Base-by-base conservation (phyloP, 2,329 filamentous ascomycete genomes). In the Paradendryphiella salina region DNA sequence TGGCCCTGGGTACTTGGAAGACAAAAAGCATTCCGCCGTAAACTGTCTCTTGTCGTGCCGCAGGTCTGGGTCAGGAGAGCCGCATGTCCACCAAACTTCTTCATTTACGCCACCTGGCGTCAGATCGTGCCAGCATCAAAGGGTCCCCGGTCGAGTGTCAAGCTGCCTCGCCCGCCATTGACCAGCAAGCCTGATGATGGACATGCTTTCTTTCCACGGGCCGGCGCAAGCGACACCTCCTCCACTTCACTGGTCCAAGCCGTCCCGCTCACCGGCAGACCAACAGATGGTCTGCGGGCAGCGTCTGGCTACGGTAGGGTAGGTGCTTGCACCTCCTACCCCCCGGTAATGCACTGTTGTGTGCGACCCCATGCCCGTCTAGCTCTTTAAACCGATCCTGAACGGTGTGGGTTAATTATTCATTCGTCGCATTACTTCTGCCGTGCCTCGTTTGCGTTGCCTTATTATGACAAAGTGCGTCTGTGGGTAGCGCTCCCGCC, bases 381-480 rank as follows among this genome's bases (percentile, higher is more conserved):
- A 63, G 57, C 57, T 64, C 60, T 61, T 56, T 51, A 57, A 61
- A 60, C 60, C 56, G 50, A 56, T 62, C 59, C 65, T 69, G 68
- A 72, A 71, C 69, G 64, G 69, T 70, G 65, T 70, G 60, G 57
- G 37, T 67, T 63, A 60, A 59, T 68, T 67, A 67, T 70, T 68
- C 64, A 72, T 64, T 68, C 63, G 63, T 62, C 59, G 57, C 61
- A 44, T 66, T 70, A 57, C 67, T 64, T 69, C 70, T 72, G 67
- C 69, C 69, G 70, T 73, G 69, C 66, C 63, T 73, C 71, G 70
- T 71, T 60, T 72, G 64, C 59, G 40, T 67, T 72, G 63, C 64
- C 71, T 63, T 48, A 56, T 72, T 72, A 61, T 67, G 70, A 67
- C 52, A 60, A 71, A 69, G 68, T 66, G 67, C 64, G 56, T 59